A percentile compares a stretch with the other conserved stretches of the same genome.
Conservation (phyloP, 164 flowering plant genomes). For the Cinnamomum micranthum region DNA sequence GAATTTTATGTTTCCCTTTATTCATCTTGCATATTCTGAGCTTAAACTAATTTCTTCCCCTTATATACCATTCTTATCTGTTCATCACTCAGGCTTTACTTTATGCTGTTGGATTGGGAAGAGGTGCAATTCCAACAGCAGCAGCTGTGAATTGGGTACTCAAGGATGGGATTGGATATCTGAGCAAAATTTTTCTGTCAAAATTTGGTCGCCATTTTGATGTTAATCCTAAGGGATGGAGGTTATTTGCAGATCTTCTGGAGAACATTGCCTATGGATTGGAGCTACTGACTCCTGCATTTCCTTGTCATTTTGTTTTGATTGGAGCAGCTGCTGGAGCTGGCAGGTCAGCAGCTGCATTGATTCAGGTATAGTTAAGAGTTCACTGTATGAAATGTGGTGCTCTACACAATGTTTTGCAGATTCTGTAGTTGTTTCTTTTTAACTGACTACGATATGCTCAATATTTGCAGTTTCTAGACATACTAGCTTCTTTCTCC, state of each 20-base stretch:
- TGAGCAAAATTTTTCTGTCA: conserved; percentile 84
- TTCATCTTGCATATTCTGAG: neutral
- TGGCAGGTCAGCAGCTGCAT: conserved; percentile 86
- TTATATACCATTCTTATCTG: conserved; percentile 1
- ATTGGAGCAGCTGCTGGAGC: conserved; percentile 97
- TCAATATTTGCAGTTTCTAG: no score
- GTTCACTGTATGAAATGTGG: no score
- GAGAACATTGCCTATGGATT: conserved; percentile 92
- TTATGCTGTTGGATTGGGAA: conserved; percentile 96
- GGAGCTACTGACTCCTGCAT: conserved; percentile 96
- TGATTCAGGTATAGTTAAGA: conserved; percentile 68
- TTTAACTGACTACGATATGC: no score
- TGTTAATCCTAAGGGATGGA: conserved; percentile 98
- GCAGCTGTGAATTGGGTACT: conserved; percentile 98
- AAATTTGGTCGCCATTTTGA: conserved; percentile 96
- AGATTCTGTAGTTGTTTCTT: no score
- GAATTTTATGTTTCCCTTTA: neutral
- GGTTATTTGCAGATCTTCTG: conserved; percentile 90
- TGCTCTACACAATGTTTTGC: no score
- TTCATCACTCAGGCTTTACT: conserved; percentile 60
- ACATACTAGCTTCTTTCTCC: no score
- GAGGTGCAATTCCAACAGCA: conserved; percentile 95
- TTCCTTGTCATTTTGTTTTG: conserved; percentile 76
- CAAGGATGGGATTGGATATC: conserved; percentile 95
- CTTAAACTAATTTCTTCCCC: neutral